phyloP scores from a whole-genome alignment of 139 green algal genomes.

The Chlamydomonas asymmetrica region DNA sequence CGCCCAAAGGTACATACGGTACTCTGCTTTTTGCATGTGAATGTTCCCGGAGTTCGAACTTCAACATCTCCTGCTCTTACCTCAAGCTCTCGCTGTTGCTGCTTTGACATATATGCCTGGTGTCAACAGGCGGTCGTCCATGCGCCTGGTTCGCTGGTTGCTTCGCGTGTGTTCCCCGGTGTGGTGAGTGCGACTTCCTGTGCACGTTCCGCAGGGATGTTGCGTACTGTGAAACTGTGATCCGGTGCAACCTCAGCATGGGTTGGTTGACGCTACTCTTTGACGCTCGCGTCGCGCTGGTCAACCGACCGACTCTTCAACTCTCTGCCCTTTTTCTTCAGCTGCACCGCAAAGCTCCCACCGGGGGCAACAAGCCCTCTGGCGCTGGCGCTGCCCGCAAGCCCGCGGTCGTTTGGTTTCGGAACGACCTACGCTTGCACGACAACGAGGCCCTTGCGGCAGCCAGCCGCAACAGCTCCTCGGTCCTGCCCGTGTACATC shows the following conservation, averaged over 20 bases:
- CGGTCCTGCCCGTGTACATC: conserved; percentile 58
- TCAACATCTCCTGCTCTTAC: too few relatives aligned
- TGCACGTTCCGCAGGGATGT: not conserved
- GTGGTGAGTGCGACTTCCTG: not conserved
- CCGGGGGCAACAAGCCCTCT: not conserved
- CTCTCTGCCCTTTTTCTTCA: not conserved
- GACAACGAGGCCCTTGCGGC: conserved; percentile 57
- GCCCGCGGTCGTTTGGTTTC: conserved; percentile 54
- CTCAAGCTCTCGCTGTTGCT: too few relatives aligned
- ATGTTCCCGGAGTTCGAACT: too few relatives aligned
- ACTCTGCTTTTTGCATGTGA: too few relatives aligned
- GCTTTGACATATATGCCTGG: too few relatives aligned
- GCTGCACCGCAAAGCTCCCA: not conserved
- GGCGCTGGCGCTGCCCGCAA: conserved; percentile 5
- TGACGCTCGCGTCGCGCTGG: not conserved
- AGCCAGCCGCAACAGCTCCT: conserved; percentile 25
- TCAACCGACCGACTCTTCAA: not conserved
- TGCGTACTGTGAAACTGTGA: not conserved
- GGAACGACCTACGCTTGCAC: conserved; percentile 68
- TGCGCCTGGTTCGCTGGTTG: too few relatives aligned
- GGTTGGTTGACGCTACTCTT: not conserved
- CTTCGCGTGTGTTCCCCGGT: not conserved
- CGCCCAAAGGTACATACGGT: too few relatives aligned
- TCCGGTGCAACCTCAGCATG: not conserved
- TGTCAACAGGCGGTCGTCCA: too few relatives aligned